Evolutionary conservation across 1,284 basidiomycete species (phyloP).

Genomic region (Trichosporon sp.): DNA sequence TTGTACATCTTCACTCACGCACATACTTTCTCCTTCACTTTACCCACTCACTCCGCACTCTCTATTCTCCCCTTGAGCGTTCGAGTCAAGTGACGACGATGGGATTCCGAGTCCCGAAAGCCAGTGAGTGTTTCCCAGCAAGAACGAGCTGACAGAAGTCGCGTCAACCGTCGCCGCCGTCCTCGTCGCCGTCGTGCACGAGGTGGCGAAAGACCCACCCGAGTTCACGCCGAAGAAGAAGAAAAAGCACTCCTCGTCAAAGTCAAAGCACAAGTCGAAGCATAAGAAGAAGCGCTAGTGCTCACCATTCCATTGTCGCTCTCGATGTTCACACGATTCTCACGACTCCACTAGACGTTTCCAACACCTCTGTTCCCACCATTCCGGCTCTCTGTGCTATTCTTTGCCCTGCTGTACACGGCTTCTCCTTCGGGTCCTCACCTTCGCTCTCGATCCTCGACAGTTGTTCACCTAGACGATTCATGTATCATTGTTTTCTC

Average conservation of each 20-base stretch:
- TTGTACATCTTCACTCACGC: not conserved
- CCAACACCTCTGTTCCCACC: not conserved
- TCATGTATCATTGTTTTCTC: not conserved
- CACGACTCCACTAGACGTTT: not conserved
- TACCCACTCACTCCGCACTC: not conserved
- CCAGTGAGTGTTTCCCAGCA: not conserved
- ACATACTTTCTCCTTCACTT: not conserved
- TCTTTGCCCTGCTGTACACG: not conserved
- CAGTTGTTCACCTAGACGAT: too few relatives aligned
- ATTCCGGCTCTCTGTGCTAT: not conserved
- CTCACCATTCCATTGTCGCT: not conserved
- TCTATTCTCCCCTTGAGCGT: too few relatives aligned
- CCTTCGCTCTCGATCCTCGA: not conserved
- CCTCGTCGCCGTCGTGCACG: slow-evolving; percentile 6
- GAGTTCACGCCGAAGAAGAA: slow-evolving; percentile 13
- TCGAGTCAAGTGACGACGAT: not conserved
- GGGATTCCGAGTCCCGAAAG: slow-evolving; percentile 1
- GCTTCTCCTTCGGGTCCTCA: not conserved
- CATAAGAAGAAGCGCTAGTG: not conserved
- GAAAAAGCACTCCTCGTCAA: slow-evolving; percentile 8
- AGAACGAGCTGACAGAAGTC: not conserved
- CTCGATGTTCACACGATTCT: not conserved
- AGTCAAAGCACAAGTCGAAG: slow-evolving; percentile 10
- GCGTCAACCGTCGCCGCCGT: slow-evolving; percentile 15
- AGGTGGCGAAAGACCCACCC: slow-evolving; percentile 11